A percentile compares a stretch with the other conserved stretches of the same genome.
Conservation (phyloP, 371 early-diverging fungal genomes). For the Blyttiomyces sp. region DNA sequence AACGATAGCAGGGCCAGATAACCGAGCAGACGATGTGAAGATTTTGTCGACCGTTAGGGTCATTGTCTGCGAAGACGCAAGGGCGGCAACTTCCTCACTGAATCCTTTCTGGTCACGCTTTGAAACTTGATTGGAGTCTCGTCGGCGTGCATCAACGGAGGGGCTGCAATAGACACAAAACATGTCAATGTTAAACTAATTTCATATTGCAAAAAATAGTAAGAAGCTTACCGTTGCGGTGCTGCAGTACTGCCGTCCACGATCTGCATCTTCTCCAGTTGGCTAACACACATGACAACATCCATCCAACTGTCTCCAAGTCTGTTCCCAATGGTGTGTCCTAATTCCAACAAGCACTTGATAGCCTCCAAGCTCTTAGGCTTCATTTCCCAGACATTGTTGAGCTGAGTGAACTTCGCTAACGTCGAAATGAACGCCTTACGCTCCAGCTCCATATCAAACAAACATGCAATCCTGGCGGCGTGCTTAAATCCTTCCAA, state of each 20-base stretch:
- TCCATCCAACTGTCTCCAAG: conserved; percentile 86
- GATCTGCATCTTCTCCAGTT: conserved; percentile 67
- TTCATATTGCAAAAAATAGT: not conserved
- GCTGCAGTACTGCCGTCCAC: not conserved
- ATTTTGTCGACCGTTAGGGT: conserved; percentile 80
- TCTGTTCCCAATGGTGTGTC: conserved; percentile 74
- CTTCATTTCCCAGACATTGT: conserved; percentile 73
- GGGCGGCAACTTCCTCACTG: conserved; percentile 42
- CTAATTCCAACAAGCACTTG: conserved; percentile 76
- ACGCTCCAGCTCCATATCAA: conserved; percentile 83
- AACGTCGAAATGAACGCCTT: conserved; percentile 88
- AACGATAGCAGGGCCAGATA: conserved; percentile 68
- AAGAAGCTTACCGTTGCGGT: too few relatives aligned
- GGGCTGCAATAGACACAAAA: too few relatives aligned
- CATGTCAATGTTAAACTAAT: not conserved
- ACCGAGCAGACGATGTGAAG: conserved; percentile 61
- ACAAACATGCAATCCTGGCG: conserved; percentile 74
- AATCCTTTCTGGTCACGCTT: not conserved
- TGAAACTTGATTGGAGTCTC: too few relatives aligned
- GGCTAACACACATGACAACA: conserved; percentile 81
- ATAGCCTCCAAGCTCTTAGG: conserved; percentile 89
- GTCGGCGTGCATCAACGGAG: too few relatives aligned
- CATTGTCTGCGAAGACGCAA: conserved; percentile 59
- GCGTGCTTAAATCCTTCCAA: conserved; percentile 81
- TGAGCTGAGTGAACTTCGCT: conserved; percentile 80